Evolutionary conservation across 495 filamentous ascomycete species (phyloP), one percentile per base, ranked within the genome.

Genomic region (Daldinia vernicosa): DNA sequence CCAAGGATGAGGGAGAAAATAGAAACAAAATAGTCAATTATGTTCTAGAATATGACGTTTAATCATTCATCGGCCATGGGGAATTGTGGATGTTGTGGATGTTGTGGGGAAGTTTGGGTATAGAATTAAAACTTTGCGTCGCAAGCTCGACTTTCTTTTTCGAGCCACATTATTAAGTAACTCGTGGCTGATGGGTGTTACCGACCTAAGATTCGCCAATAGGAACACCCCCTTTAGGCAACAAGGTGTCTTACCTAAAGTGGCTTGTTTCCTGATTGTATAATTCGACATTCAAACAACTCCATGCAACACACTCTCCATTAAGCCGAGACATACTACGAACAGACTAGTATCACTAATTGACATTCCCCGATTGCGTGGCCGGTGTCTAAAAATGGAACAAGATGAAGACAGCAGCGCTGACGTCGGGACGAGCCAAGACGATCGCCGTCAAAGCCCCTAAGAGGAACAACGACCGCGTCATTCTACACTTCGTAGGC

Each of bases 401-500:
- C 67, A 69, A 62, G 47, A 77, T 77, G 73, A 74, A 59, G 53
- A 68, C 70, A 35, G 35, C 63, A 62, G 24, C 64, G 64, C 60
- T 69, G 64, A 75, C 63, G 61, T 63, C 70, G 57, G 70, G 66
- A 66, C 61, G 8, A 60, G 52, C 69, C 55, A 62, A 62, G 58
- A 55, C 66, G 74, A 70, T 60, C 60, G 53, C 53, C 67, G 51
- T 33, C 71, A 80, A 62, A 65, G 75, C 76, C 24, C 86, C 80
- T 45, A 81, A 79, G 62, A 84, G 88, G 68, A 83, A 86, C 68
- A 86, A 93, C 75, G 81, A 84, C 74, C 87, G 91, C 63, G 84
- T 93, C 78, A 91, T 97, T 76, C 81, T 97, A 58, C 93, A 95
- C 74, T 91, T 95, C 80, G 93, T 94, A 81, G 74, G 86, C 76